phyloP scores from a whole-genome alignment of 2,329 filamentous ascomycete species.

The Ascochyta viciae-villosae region DNA sequence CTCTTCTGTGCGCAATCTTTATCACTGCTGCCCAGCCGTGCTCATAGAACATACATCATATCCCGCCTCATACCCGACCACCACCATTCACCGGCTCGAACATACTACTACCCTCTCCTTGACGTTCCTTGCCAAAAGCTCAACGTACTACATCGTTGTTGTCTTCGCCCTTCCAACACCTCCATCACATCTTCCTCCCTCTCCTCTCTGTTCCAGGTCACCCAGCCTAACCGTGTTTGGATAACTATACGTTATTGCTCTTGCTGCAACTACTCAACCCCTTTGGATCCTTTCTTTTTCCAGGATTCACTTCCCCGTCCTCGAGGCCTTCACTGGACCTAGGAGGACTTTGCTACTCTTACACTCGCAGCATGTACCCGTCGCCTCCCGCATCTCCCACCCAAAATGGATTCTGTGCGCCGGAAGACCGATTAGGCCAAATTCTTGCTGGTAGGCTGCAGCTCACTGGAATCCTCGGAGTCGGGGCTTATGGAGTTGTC shows the following conservation, averaged over 20 bases:
- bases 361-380: slow-evolving; percentile 54
- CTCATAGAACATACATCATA: slow-evolving; percentile 48
- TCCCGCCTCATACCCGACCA: slow-evolving; percentile 40
- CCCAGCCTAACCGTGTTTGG: slow-evolving; percentile 29
- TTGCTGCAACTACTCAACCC: slow-evolving; percentile 15
- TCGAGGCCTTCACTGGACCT: slow-evolving; percentile 53
- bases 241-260: slow-evolving; percentile 17
- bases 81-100: slow-evolving; percentile 22
- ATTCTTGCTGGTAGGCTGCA: slow-evolving; percentile 83
- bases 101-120: slow-evolving; percentile 28
- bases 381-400: slow-evolving; percentile 59
- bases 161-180: slow-evolving; percentile 20
- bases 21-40: slow-evolving; percentile 47
- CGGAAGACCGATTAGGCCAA: slow-evolving; percentile 86
- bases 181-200: slow-evolving; percentile 15
- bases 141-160: slow-evolving; percentile 21
- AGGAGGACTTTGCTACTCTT: slow-evolving; percentile 41
- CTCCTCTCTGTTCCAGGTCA: slow-evolving; percentile 24
- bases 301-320: slow-evolving; percentile 38
- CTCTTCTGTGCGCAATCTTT: slow-evolving; percentile 31
- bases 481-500: slow-evolving; percentile 95
- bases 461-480: slow-evolving; percentile 84
- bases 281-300: slow-evolving; percentile 15
- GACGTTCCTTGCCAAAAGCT: slow-evolving; percentile 24
- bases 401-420: slow-evolving; percentile 56